Evolutionary conservation across 2,329 filamentous ascomycete genomes (phyloP), one percentile per base, ranked within the genome.

Genomic region (Colletotrichum incanum): DNA sequence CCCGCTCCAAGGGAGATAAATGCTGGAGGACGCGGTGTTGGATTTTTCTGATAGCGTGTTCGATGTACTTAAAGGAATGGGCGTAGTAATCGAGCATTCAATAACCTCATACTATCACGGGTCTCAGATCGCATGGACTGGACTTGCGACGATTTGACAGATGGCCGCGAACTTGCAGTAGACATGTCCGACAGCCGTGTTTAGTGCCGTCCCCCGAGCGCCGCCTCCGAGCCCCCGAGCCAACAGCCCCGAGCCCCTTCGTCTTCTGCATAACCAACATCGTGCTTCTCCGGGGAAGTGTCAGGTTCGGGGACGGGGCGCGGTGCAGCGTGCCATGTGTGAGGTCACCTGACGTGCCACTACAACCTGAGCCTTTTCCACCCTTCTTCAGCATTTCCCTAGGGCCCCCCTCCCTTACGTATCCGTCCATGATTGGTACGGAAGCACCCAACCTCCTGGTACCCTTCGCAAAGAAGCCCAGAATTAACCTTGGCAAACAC

Each of bases 1-100:
- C 37, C 1, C 18, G 5, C 28, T 31, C 28, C 34, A 39, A 12
- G 26, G 23, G 26, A 6, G 12, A 18, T 41, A 39, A 28, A 59
- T 14, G 54, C n/a, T 7, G 45, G 20, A 66, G 47, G n/a, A 39
- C 23, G 23, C 18, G 41, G 59, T 49, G 64, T 31, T 61, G 64
- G 39, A 55, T 60, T 61, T 64, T 60, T 6, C 23, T 61, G 60
- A 60, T 60, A 60, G 54, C 65, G 65, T 49, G 60, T 64, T 70
- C 59, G 52, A 65, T 55, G 41, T 62, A 67, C 63, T 67, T 59
- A 4, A 28, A 70, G 47, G 65, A 59, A 55, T 34, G 31, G 23
- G 59, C 66, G 47, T 69, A 65, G 60, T 72, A 70, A 72, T 70
- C 60, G 65, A 70, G 39, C 65, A 65, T 69, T 37, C 49, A 70